Conservation (phyloP, 2,329 filamentous ascomycete genomes). For the Rhexocercosporidium sp. region DNA sequence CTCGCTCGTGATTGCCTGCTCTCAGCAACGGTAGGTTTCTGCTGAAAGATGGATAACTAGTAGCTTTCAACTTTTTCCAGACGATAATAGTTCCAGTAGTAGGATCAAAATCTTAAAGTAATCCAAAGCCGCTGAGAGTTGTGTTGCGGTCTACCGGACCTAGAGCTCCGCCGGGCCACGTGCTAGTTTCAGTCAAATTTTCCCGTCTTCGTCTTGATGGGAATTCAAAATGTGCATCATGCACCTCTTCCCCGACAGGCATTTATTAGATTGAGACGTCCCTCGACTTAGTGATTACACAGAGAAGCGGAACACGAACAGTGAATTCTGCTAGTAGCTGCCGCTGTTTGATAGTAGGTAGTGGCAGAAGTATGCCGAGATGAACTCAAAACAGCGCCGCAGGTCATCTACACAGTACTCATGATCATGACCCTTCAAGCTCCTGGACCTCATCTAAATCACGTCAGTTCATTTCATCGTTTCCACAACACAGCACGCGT, state of each 20-base stretch:
- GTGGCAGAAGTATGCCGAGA: background rate
- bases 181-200: background rate
- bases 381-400: no score
- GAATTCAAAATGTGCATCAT: background rate
- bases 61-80: no score
- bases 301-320: background rate
- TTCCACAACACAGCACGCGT: background rate
- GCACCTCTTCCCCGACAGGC: no score
- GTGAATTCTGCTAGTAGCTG: background rate
- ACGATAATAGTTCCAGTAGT: no score
- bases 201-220: background rate
- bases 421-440: no score
- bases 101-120: no score
- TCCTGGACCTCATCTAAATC: background rate
- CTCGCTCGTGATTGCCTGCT: no score
- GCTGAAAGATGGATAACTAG: no score
- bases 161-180: background rate
- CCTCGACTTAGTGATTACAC: background rate
- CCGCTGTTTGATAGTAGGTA: background rate
- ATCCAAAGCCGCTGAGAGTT: no score
- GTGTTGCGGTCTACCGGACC: background rate
- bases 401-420: no score
- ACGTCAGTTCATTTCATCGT: background rate
- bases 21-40: no score
- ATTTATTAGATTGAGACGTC: background rate